Base-by-base conservation (phyloP, 2,329 filamentous ascomycete genomes). In the Aureobasidium sp. region DNA sequence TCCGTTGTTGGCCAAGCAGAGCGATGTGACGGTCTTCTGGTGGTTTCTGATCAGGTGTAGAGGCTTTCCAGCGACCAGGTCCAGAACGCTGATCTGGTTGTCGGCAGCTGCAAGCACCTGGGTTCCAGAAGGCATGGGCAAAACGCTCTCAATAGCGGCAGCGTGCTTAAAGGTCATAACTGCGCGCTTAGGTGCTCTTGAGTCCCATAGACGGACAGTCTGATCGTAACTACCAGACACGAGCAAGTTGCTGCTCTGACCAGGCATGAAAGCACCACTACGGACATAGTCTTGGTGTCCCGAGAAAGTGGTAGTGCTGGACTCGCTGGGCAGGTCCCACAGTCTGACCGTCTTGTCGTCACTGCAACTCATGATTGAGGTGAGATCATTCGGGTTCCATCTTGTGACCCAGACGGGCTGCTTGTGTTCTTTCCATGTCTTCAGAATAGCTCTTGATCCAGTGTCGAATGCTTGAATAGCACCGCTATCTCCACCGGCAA, bases 391-490 rank as follows among this genome's bases (percentile, higher is more conserved):
- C 1, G 91, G 91, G n/a, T 90, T 93, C 83, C 95, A 99, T 74
- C 88, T 88, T 49, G 91, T 93, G 27, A 88, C 85, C 87, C 93
- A 97, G 27, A 96, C 90, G 15, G 94, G 90, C 80, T 96, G 92
- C 77, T 91, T 92, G 78, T 97, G 93, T 68, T 92, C 86, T 66
- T 87, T 86, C 93, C 94, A 99, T 57, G 93, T 97, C 79, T 94
- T 93, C 69, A 99, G 78, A 67, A 99, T 96, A 3, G 91, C 91
- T 66, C 94, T 84, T 62, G 91, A 93, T 72, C 83, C 87, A 57
- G 96, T 86, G 71, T 99, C 94, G 72, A 97, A 99, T 14, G 97
- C 91, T 76, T 99, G 95, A 67, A 99, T 90, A 65, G 88, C 87
- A 62, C 95, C 95, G 44, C 86, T 88, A 72, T 97, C 93, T 68